Conservation (phyloP, 2,329 filamentous ascomycete genomes). For the Calycina herbarum region DNA sequence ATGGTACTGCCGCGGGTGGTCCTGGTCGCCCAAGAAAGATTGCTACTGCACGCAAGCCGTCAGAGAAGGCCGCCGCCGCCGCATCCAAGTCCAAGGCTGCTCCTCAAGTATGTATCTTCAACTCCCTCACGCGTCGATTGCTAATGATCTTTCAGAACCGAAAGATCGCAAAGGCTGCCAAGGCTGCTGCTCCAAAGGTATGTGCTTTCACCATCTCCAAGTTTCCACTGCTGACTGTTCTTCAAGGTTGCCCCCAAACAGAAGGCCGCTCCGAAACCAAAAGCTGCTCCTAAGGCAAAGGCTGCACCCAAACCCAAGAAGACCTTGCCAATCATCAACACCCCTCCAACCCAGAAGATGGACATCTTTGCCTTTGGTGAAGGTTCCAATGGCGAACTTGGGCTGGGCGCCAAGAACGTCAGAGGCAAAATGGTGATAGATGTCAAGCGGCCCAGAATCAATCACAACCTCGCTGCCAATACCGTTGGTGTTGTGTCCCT, state of each 20-base stretch:
- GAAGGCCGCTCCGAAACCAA: constrained; percentile 11
- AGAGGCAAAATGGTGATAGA: constrained; percentile 63
- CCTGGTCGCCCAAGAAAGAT: constrained; percentile 18
- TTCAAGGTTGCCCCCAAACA: background rate
- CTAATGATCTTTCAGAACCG: background rate
- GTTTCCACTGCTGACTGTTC: background rate
- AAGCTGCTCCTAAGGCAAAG: constrained; percentile 9
- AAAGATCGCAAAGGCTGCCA: constrained; percentile 13
- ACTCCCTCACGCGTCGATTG: background rate
- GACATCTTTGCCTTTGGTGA: constrained; percentile 81
- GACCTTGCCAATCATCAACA: constrained; percentile 55
- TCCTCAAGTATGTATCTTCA: background rate
- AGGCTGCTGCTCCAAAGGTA: constrained; percentile 22
- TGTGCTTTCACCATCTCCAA: background rate
- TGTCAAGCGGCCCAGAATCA: constrained; percentile 72
- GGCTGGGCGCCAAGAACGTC: constrained; percentile 64
- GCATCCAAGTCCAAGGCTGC: constrained; percentile 18
- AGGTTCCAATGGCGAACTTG: constrained; percentile 78
- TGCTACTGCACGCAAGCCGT: background rate
- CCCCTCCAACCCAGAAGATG: constrained; percentile 60
- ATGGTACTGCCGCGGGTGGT: constrained; percentile 26
- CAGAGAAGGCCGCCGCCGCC: constrained; percentile 21
- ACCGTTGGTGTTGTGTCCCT: constrained; percentile 70
- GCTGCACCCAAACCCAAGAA: constrained; percentile 37
- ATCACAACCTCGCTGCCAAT: constrained; percentile 56